phyloP scores from a whole-genome alignment of 1,284 basidiomycete species.

The Rugosomyces carneus region DNA sequence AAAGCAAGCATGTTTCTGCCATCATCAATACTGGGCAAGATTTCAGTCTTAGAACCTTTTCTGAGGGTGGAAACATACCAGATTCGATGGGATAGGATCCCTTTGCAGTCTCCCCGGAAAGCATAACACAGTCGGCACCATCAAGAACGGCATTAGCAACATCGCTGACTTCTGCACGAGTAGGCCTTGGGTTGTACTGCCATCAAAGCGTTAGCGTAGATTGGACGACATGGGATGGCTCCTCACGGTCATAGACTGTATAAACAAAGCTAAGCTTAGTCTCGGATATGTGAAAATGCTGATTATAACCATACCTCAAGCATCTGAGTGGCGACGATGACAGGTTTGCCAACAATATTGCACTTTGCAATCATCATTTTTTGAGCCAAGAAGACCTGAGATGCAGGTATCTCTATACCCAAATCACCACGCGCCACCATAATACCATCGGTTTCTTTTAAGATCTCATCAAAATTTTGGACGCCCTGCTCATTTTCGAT shows the following conservation, averaged over 20 bases:
- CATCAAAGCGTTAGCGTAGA: conserved; percentile 14
- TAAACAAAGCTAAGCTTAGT: conserved; percentile 10
- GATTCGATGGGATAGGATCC: conserved; percentile 92
- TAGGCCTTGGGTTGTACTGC: conserved; percentile 93
- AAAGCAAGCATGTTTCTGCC: conserved; percentile 95
- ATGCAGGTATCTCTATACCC: conserved; percentile 97
- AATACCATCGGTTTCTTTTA: conserved; percentile 90
- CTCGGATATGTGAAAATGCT: conserved; percentile 3
- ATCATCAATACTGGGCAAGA: conserved; percentile 80
- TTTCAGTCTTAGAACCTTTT: conserved; percentile 13
- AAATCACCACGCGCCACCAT: conserved; percentile 99
- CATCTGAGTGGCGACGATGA: conserved; percentile 99
- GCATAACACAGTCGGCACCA: conserved; percentile 97
- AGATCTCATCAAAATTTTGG: conserved; percentile 95
- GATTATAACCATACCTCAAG: conserved; percentile 65
- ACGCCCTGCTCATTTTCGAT: conserved; percentile 99
- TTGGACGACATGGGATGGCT: not conserved
- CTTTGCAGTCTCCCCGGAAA: conserved; percentile 97
- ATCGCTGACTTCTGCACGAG: conserved; percentile 95
- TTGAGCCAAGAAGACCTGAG: conserved; percentile 96
- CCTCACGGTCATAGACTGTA: conserved; percentile 85
- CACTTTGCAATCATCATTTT: conserved; percentile 99
- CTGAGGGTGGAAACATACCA: conserved; percentile 42
- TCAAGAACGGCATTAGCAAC: conserved; percentile 97
- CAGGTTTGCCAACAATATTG: conserved; percentile 94